A percentile compares a stretch with the other conserved stretches of the same genome.
phyloP scores from a whole-genome alignment of 2,329 filamentous ascomycete species.

The Claviceps sp. region DNA sequence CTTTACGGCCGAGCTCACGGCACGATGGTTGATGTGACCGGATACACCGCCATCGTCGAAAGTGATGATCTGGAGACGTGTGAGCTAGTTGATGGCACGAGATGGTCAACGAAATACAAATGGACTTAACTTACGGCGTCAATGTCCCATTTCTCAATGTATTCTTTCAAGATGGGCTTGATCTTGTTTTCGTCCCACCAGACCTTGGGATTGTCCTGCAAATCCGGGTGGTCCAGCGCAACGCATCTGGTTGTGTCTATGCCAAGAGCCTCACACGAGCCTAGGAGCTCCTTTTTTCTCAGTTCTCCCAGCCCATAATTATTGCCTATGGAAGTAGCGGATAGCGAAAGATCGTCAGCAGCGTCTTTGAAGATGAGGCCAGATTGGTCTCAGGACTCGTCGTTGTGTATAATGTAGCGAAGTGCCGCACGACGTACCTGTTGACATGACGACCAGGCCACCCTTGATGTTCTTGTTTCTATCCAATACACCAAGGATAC shows the following conservation, averaged over 20 bases:
- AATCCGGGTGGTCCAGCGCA: constrained; percentile 20
- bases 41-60: constrained; percentile 27
- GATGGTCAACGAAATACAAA: neutral
- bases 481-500: constrained; percentile 18
- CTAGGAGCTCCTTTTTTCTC: constrained; percentile 15
- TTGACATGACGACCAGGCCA: constrained; percentile 19
- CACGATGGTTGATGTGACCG: constrained; percentile 26
- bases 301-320: constrained; percentile 19
- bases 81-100: neutral
- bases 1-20: constrained; percentile 25
- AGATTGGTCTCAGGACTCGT: no score
- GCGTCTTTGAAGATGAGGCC: neutral
- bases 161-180: constrained; percentile 17
- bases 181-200: constrained; percentile 25
- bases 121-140: constrained; percentile 20
- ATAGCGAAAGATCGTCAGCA: neutral
- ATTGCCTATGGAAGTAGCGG: constrained; percentile 11
- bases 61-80: constrained; percentile 20
- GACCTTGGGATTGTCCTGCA: constrained; percentile 24
- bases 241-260: constrained; percentile 16
- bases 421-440: constrained; percentile 7
- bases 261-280: constrained; percentile 16
- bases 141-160: constrained; percentile 23
- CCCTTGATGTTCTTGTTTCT: constrained; percentile 14
- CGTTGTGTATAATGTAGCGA: no score